A percentile compares a stretch with the other conserved stretches of the same genome.
Conservation (phyloP, 2,329 filamentous ascomycete species). For the Thielaviopsis populi region DNA sequence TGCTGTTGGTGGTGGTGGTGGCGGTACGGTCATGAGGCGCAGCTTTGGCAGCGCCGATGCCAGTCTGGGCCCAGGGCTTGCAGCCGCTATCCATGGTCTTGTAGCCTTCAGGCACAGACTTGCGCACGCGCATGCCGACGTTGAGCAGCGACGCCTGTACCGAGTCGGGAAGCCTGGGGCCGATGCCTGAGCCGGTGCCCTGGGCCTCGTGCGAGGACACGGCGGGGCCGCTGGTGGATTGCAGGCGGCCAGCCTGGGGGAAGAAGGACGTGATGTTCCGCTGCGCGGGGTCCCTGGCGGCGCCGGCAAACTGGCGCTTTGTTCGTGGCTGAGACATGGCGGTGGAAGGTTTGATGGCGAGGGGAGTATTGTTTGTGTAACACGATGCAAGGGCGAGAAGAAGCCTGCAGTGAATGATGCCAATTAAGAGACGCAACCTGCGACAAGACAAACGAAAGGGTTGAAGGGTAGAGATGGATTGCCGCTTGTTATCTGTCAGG, state of each 20-base stretch:
- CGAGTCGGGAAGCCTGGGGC: slow-evolving; percentile 41
- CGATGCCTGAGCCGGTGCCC: slow-evolving; percentile 9
- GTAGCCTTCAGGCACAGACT: slow-evolving; percentile 86
- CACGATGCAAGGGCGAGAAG: not conserved
- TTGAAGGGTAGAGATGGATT: not conserved
- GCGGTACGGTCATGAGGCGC: not conserved
- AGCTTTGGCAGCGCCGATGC: slow-evolving; percentile 28
- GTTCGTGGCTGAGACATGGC: slow-evolving; percentile 38
- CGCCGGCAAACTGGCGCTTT: slow-evolving; percentile 48
- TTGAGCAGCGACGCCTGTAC: slow-evolving; percentile 73
- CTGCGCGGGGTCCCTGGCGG: slow-evolving; percentile 41
- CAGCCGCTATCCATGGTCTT: slow-evolving; percentile 40
- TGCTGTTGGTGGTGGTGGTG: not conserved
- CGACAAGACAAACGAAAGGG: not conserved
- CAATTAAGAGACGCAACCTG: not conserved
- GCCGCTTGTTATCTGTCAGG: not conserved
- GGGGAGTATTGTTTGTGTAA: not conserved
- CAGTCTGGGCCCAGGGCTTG: slow-evolving; percentile 20
- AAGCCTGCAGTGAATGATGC: not conserved
- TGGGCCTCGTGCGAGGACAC: slow-evolving; percentile 20
- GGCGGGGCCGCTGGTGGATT: slow-evolving; percentile 21
- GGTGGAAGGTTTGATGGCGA: not conserved
- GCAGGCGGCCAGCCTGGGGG: slow-evolving; percentile 20
- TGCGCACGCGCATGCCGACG: slow-evolving; percentile 89
- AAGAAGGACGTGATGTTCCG: slow-evolving; percentile 53